Evolutionary conservation across 2,329 filamentous ascomycete genomes (phyloP), one percentile per base, ranked within the genome.

Genomic region (Paecilomyces variotii): DNA sequence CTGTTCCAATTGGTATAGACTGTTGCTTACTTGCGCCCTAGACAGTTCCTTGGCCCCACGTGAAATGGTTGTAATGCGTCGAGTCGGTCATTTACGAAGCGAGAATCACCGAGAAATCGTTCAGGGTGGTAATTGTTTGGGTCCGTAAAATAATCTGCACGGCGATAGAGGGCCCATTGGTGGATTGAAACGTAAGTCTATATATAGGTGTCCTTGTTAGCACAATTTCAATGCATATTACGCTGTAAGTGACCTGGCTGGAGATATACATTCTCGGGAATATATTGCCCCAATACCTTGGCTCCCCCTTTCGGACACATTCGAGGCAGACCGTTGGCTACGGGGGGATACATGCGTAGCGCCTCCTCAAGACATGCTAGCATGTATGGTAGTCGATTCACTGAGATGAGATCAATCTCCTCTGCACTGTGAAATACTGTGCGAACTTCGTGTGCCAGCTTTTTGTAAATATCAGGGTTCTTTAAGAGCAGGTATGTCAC

Each of bases 61-160:
- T 75, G 75, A 59, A 83, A 82, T 0, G 81, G 78, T 63, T 82
- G 78, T 50, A 80, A 71, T 0, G 72, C 74, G 0, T 78, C 76
- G 45, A 70, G 69, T 26, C 73, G 72, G 61, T 84, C 81, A 19
- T 64, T 57, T 0, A 62, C 63, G 61, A 78, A 82, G 2, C 67
- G 68, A 4, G 65, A 30, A 53, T 67, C 62, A 1, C 50, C 55
- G 10, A 65, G 24, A 11, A 64, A 68, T 32, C 81, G 73, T 63
- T 84, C 79, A 0, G 82, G 82, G 4, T 69, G 71, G 63, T 77
- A 84, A 0, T 64, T 65, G 25, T 76, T 68, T 0, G 81, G 76
- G 1, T 79, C 70, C 9, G 69, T 70, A 64, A 81, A 84, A 62
- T 80, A 72, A 9, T 68, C 64, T 1, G 74, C 69, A 55, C 75